Evolutionary conservation across 2,329 filamentous ascomycete genomes (phyloP), one percentile per base, ranked within the genome.

Genomic region (Basipetospora sp.): DNA sequence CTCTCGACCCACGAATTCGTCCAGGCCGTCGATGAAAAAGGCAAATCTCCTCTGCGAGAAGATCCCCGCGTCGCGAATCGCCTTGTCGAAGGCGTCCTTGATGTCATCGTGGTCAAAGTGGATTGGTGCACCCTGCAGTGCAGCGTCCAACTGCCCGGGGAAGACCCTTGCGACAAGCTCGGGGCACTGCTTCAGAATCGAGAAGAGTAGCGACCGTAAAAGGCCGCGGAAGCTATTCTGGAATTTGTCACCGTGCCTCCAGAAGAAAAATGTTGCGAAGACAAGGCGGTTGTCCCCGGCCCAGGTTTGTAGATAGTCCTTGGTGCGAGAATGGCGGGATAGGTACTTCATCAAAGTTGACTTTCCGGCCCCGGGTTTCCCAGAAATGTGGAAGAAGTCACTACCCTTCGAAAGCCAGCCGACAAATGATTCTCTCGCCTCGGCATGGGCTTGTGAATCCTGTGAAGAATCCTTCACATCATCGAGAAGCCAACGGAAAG

Each of bases 301-400:
- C 40, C 40, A 41, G 36, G 13, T 4, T 17, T 14, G 13, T 15
- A 31, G 16, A 15, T 31, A 31, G n/a, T 31, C 29, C 16, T 17
- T 14, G 16, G 29, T 31, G 13, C 29, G n/a, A 11, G 29, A 8
- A 5, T 31, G 29, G n/a, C 9, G n/a, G 29, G 30, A 41, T 13
- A 41, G 19, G 5, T 25, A 35, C 8, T 41, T 41, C 31, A 41
- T 39, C 4, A 41, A 15, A 2, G 40, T 41, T 3, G 40, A 41
- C 27, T 41, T 41, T 1, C 40, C 40, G 3, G 36, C 18, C 2
- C 36, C 40, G 3, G 40, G 40, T 9, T 41, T 41, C 11, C 40
- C 39, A 5, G 11, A 28, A 5, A 40, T 11, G 13, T 39, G 36
- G 1, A 39, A 34, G 2, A 41, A 30, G 3, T 26, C 38, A 16